Percentiles rank a stretch among this genome's conserved stretches.
phyloP scores from a whole-genome alignment of 345 rosid genomes.

The Conringia planisiliqua region DNA sequence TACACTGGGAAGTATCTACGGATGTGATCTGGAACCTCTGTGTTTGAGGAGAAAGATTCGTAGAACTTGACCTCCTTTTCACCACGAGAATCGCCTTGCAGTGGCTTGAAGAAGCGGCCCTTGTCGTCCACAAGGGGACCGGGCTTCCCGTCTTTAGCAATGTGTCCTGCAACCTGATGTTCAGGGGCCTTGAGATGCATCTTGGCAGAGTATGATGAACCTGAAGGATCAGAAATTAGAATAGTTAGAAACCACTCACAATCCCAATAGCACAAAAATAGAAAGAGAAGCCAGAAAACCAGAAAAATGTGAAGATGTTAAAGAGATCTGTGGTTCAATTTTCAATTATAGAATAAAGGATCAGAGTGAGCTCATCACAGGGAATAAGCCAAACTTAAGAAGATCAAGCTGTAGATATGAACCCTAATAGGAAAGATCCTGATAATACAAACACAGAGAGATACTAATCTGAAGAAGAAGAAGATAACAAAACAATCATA shows the following conservation, averaged over 20 bases:
- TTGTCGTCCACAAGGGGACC: constrained; percentile 82
- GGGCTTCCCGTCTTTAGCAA: constrained; percentile 52
- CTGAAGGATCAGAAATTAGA: constrained; percentile 4
- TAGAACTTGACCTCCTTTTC: constrained; percentile 70
- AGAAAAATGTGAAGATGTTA: not conserved
- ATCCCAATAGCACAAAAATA: not conserved
- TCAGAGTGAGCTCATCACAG: not conserved
- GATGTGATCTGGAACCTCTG: constrained; percentile 60
- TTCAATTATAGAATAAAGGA: not conserved
- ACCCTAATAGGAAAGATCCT: not conserved
- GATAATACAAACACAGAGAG: not conserved
- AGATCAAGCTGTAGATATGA: not conserved
- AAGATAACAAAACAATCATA: not conserved
- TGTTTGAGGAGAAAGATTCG: constrained; percentile 51
- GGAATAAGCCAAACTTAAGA: not conserved
- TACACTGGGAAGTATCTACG: constrained; percentile 65
- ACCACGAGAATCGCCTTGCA: constrained; percentile 70
- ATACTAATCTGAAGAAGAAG: not conserved
- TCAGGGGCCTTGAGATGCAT: constrained; percentile 82
- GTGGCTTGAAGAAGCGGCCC: constrained; percentile 91
- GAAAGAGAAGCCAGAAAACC: not conserved
- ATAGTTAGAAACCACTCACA: constrained; percentile 1
- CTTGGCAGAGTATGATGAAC: constrained; percentile 17
- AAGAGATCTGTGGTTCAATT: not conserved
- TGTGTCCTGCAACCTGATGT: constrained; percentile 97